Evolutionary conservation across 202 grass and related monocot genomes (phyloP).

Genomic region (Setaria viridis): DNA sequence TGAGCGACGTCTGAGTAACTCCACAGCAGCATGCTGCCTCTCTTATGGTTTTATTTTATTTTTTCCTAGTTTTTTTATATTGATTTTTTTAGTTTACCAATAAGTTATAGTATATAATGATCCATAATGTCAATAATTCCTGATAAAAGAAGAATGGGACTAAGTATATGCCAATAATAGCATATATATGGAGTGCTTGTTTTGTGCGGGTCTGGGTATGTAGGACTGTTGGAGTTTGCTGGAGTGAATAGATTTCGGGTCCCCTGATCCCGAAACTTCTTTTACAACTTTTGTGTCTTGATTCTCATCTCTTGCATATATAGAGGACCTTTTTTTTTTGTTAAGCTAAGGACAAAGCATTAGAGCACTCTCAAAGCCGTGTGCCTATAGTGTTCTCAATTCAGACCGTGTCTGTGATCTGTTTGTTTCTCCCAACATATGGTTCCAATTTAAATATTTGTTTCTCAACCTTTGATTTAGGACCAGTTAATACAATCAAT

Average conservation of each 20-base stretch:
- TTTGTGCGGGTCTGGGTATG: neutral
- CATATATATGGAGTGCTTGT: neutral
- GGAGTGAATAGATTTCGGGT: neutral
- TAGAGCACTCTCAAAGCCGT: neutral
- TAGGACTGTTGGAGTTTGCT: slow-evolving; percentile 2
- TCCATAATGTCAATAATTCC: slow-evolving; percentile 11
- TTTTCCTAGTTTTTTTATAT: too few relatives aligned
- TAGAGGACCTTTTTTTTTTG: neutral
- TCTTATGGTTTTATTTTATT: slow-evolving; percentile 7
- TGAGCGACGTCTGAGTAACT: neutral
- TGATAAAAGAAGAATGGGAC: neutral
- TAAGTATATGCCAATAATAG: neutral
- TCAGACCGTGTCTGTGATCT: neutral
- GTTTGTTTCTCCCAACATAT: slow-evolving; percentile 2
- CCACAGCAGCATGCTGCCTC: neutral
- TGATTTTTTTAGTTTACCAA: neutral
- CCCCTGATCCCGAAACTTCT: neutral
- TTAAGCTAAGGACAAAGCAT: neutral
- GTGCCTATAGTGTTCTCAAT: neutral
- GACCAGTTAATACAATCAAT: neutral
- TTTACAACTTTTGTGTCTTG: neutral
- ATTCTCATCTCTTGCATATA: neutral
- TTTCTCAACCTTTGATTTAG: slow-evolving; percentile 11
- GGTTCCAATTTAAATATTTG: slow-evolving; percentile 8
- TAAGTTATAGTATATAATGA: neutral